Evolutionary conservation across 805 yeast species (phyloP).

Genomic region (Sungouiozyma intestinalis): DNA sequence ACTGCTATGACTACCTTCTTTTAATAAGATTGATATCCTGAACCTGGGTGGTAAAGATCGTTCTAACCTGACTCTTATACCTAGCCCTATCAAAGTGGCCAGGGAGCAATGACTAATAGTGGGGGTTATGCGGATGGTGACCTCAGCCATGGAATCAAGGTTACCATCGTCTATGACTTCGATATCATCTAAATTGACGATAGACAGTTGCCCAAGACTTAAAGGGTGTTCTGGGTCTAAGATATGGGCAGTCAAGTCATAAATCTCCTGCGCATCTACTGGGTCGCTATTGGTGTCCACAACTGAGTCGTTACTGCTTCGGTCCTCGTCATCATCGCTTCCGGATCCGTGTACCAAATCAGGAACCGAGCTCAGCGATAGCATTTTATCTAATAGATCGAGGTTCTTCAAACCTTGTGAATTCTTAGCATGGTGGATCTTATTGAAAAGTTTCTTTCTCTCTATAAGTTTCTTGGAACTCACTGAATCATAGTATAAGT

Average conservation of each 20-base stretch:
- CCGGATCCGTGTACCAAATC: constrained; percentile 16
- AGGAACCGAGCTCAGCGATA: constrained; percentile 16
- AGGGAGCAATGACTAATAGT: constrained; percentile 96
- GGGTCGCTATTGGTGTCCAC: constrained; percentile 37
- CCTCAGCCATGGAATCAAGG: constrained; percentile 52
- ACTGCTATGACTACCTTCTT: constrained; percentile 91
- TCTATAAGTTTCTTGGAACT: constrained; percentile 8
- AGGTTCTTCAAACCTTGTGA: constrained; percentile 20
- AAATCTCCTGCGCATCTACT: constrained; percentile 83
- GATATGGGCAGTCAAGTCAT: constrained; percentile 72
- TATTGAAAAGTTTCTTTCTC: constrained; percentile 19
- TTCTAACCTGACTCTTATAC: constrained; percentile 84
- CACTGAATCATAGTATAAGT: constrained; percentile 11
- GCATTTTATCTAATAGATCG: constrained; percentile 23
- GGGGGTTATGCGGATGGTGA: constrained; percentile 81
- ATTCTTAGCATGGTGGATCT: constrained; percentile 17
- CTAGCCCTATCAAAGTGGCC: constrained; percentile 92
- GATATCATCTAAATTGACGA: constrained; percentile 79
- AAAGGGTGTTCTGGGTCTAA: constrained; percentile 98
- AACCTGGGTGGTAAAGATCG: constrained; percentile 78
- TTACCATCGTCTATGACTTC: constrained; percentile 50
- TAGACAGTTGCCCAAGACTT: constrained; percentile 87
- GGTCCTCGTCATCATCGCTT: constrained; percentile 15
- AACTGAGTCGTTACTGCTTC: constrained; percentile 4
- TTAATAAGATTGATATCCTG: constrained; percentile 67